Evolutionary conservation across 208 protist species (phyloP).

Genomic region (Tetramitus jugosus): DNA sequence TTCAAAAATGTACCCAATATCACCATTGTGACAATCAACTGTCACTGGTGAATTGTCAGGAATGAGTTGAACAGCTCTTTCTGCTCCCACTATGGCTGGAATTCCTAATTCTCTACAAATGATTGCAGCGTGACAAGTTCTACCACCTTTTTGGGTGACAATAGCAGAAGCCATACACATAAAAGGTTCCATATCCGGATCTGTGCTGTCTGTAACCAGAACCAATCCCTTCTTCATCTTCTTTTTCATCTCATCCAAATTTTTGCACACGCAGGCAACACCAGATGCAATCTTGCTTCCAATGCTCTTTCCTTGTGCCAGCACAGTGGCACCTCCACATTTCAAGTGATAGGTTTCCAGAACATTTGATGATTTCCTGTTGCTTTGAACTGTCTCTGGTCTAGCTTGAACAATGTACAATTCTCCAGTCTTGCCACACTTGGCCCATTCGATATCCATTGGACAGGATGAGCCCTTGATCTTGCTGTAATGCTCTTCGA

Average conservation of each 20-base stretch:
- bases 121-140: conserved; percentile 44
- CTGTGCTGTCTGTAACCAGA: conserved; percentile 38
- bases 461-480: neutral
- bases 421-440: conserved; percentile 23
- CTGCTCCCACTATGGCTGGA: conserved; percentile 35
- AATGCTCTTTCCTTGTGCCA: too few species aligned
- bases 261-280: too few species aligned
- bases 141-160: conserved; percentile 34
- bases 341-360: too few species aligned
- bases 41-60: too few species aligned
- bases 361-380: neutral
- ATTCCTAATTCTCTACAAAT: conserved; percentile 41
- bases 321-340: too few species aligned
- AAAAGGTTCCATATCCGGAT: conserved; percentile 40
- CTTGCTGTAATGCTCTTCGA: too few species aligned
- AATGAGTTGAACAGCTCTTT: conserved; percentile 23
- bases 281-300: too few species aligned
- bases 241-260: too few species aligned
- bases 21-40: too few species aligned
- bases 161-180: conserved; percentile 35
- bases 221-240: too few species aligned
- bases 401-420: conserved; percentile 41
- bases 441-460: conserved; percentile 38
- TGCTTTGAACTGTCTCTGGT: conserved; percentile 38
- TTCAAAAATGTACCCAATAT: conserved; percentile 18